Percentiles rank a stretch among this genome's conserved stretches.
phyloP scores from a whole-genome alignment of 179 eudicot genomes.

The Beta macrorhiza region DNA sequence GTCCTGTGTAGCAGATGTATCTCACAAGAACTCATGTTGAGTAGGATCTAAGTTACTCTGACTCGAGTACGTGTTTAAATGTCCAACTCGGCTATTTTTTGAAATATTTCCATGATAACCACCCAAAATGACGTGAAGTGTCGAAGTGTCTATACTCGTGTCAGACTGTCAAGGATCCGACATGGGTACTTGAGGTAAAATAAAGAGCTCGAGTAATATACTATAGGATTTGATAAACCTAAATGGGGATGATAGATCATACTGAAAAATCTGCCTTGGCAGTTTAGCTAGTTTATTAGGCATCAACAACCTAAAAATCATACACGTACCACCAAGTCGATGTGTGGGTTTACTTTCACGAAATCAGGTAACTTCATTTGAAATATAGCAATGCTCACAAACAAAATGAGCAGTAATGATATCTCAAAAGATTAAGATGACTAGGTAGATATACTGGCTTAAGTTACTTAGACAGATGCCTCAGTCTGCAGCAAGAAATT shows the following conservation, averaged over 20 bases:
- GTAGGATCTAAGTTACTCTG: not conserved
- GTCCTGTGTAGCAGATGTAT: not conserved
- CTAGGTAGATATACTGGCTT: constrained; percentile 19
- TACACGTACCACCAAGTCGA: not conserved
- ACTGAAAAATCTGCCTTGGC: constrained; percentile 6
- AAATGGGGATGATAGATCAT: constrained; percentile 12
- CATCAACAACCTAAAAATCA: constrained; percentile 18
- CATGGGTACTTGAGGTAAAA: too few species aligned
- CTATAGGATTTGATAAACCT: not conserved
- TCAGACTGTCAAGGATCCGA: too few species aligned
- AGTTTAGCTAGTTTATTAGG: constrained; percentile 11
- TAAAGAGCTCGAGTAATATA: too few species aligned
- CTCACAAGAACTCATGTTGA: not conserved
- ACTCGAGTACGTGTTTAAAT: too few species aligned
- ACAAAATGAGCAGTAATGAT: constrained; percentile 14
- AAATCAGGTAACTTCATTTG: constrained; percentile 30
- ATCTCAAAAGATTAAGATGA: constrained; percentile 14
- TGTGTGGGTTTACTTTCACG: constrained; percentile 22
- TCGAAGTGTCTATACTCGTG: too few species aligned
- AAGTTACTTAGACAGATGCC: constrained; percentile 17
- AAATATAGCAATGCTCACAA: constrained; percentile 12
- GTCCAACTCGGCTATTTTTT: too few species aligned
- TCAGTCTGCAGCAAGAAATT: constrained; percentile 20
- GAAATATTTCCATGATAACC: too few species aligned
- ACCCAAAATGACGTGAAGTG: too few species aligned